Base-by-base conservation (phyloP, 257 asterid species). In the Hygrophila difformis region DNA sequence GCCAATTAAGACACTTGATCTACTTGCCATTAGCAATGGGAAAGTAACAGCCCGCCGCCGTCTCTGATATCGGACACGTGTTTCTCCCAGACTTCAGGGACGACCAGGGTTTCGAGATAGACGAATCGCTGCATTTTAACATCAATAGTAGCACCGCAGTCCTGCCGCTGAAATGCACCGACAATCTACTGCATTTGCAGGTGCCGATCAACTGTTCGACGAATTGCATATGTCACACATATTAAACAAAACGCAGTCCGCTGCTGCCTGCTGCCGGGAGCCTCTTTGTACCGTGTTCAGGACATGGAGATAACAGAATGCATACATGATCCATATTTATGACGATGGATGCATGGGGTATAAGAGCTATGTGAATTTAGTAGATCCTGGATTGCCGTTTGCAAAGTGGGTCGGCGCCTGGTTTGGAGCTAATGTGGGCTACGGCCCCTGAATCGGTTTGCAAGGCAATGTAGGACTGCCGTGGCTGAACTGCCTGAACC, bases 141-240 rank as follows among this genome's bases (percentile, higher is more conserved):
- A 56, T 71, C 29, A 53, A 70, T 7, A 49, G 59, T 8, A 59
- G 68, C 59, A 66, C 66, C 31, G 58, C 74, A 2, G 20, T 66
- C 34, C 18, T 62, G 45, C 35, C 62, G 15, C 16, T 71, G 15
- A 71, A 71, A 22, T 71, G 78, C 44, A 62, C 70, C 1, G 67
- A 57, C 43, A 33, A 45, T 13, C 61, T 70, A 67, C 36, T 58
- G 34, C 60, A 65, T 33, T 40, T 63, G 39, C 62, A 64, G 75
- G 68, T 51, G 14, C 76, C 76, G 6, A 64, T 69, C 49, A 69
- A 69, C 65, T 69, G 76, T 8, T 62, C 77, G 2, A 47, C 53
- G 28, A 62, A 47, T 33, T 68, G 76, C 53, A 60, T 74, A 0
- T 80, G 92, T 26, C 92, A 80, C 51, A 26, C 68, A 1, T 76